These are phyloP conservation scores for Calonectria honghensis DNA, from an alignment of 2,329 filamentous ascomycete species.

Conservation along the genomic window DNA sequence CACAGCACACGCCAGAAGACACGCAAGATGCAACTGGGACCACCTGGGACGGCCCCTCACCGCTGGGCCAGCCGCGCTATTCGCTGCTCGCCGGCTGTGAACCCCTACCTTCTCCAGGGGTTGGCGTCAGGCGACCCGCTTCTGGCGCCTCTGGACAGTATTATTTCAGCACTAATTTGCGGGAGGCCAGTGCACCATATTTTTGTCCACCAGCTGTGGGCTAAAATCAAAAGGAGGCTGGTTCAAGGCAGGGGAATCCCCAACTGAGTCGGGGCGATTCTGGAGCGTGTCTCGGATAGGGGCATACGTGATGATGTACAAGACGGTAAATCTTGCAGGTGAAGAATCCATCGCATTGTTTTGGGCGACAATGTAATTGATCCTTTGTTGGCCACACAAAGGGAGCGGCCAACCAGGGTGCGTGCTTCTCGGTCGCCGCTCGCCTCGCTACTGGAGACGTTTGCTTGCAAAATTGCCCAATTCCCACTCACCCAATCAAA, in stretches of 20 bases:
- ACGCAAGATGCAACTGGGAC: conserved; percentile 31
- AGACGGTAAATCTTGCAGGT: conserved; percentile 2
- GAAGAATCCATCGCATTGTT: conserved; percentile 11
- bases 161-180: conserved; percentile 2
- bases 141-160: conserved; percentile 30
- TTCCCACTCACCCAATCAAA: conserved; percentile 30
- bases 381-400: background rate
- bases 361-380: conserved; percentile 19
- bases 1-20: conserved; percentile 32
- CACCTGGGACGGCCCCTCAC: conserved; percentile 36
- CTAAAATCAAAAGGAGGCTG: conserved; percentile 30
- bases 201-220: conserved; percentile 13
- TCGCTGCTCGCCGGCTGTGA: conserved; percentile 33
- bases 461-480: conserved; percentile 18
- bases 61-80: conserved; percentile 39
- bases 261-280: conserved; percentile 12
- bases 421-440: background rate
- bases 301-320: conserved; percentile 32
- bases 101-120: conserved; percentile 37
- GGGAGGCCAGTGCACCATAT: background rate
- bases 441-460: conserved; percentile 1
- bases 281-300: conserved; percentile 33
- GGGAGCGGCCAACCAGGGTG: background rate
- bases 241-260: conserved; percentile 16
- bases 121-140: conserved; percentile 34